These are phyloP conservation scores for Vitis hybrid DNA, from an alignment of 177 flowering plant genomes.

Conservation along the genomic window DNA sequence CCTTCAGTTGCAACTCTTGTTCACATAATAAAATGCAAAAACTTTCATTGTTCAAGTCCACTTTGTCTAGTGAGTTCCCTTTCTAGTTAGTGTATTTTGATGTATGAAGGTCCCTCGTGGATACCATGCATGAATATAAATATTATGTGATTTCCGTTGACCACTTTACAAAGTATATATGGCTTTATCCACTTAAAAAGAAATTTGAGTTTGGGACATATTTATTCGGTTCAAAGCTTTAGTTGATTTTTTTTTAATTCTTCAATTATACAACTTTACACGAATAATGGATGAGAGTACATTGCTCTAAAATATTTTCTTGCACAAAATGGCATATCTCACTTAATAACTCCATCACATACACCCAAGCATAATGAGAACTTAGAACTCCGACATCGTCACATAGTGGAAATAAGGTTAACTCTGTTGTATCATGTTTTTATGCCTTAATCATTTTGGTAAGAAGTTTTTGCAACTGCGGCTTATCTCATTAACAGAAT, in stretches of 20 bases:
- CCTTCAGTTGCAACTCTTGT: too few species aligned
- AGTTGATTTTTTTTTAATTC: not conserved
- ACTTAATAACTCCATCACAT: too few species aligned
- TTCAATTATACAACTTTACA: slow-evolving; percentile 2
- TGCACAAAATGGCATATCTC: not conserved
- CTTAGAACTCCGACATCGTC: too few species aligned
- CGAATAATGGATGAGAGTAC: not conserved
- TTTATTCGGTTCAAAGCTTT: not conserved
- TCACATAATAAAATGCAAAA: too few species aligned
- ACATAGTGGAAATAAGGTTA: not conserved
- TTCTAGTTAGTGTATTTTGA: too few species aligned
- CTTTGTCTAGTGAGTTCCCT: too few species aligned
- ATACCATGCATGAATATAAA: too few species aligned
- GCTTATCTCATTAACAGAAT: not conserved
- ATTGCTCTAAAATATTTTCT: not conserved
- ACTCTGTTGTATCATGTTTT: not conserved
- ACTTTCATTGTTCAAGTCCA: too few species aligned
- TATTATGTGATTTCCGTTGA: too few species aligned
- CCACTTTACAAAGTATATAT: too few species aligned
- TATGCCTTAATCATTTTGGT: not conserved
- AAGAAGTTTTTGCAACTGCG: not conserved
- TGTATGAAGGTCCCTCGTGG: too few species aligned
- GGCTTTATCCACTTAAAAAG: not conserved
- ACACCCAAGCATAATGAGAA: too few species aligned
- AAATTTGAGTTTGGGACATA: not conserved